Evolutionary conservation across 768 basidiomycete genomes (phyloP), one percentile per base, ranked within the genome.

Genomic region (Amanita subjunquillea): DNA sequence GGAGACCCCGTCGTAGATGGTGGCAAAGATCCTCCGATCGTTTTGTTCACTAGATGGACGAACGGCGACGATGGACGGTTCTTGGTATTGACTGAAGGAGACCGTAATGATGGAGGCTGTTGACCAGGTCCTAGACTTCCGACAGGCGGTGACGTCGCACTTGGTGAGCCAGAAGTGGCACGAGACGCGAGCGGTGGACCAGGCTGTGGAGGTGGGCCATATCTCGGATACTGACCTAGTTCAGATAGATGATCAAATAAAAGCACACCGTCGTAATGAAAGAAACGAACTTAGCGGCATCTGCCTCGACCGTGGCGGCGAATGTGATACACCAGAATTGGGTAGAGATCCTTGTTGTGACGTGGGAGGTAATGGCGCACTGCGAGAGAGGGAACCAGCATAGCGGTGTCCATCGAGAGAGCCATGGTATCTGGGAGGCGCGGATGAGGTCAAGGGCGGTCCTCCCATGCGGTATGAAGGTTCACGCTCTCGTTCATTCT

Each of bases 331-430:
- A 23, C 13, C 27, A 23, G 37, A 12, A 50, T 39, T 41, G 13
- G 20, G 27, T 8, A 29, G n/a, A 5, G n/a, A 4, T 27, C 29
- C 43, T 38, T 46, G 51, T 51, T 42, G 37, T 7, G 32, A 6
- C 9, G 50, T 34, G 4, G 40, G 29, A 15, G 51, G 51, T 9
- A 40, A 9, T 27, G 51, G 57, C 55, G 60, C 51, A 27, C 51
- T 38, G 10, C 51, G 51, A 38, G 51, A 39, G 27, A 45, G 44
- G 9, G 50, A 56, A 52, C 59, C 67, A 32, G 65, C 58, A 56
- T 73, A 76, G 6, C 67, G 66, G 58, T 74, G 75, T 3, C 29
- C 39, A 9, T 70, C 69, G 52, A 62, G 63, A 41, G 68, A 54
- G 13, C 59, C 51, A n/a, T 63, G 51, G 55, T 68, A 68, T 13